phyloP scores from a whole-genome alignment of 208 protist species.

The Acanthamoeba rhysodes region DNA sequence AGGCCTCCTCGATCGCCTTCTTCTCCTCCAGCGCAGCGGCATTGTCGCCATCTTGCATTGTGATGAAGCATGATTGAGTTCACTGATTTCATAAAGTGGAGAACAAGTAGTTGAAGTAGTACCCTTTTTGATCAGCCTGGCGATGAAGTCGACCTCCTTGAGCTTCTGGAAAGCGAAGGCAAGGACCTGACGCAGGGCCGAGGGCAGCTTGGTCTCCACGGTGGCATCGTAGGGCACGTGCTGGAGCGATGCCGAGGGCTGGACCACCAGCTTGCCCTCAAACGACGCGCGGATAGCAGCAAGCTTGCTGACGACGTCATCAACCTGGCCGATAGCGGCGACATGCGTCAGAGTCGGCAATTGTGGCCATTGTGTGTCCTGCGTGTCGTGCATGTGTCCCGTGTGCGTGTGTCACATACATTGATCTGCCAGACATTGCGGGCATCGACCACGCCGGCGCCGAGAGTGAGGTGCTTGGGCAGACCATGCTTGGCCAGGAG shows the following conservation, averaged over 20 bases:
- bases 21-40: neutral
- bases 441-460: constrained; percentile 43
- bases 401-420: neutral
- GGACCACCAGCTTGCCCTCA: constrained; percentile 87
- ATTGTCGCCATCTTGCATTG: neutral
- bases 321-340: neutral
- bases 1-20: neutral
- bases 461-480: constrained; percentile 87
- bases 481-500: constrained; percentile 84
- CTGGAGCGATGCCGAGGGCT: constrained; percentile 92
- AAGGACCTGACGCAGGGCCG: constrained; percentile 90
- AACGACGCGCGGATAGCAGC: constrained; percentile 71
- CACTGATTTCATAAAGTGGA: neutral
- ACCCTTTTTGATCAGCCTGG: constrained; percentile 73
- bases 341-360: neutral
- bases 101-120: neutral
- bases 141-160: constrained; percentile 90
- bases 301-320: constrained; percentile 21
- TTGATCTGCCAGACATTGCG: constrained; percentile 63
- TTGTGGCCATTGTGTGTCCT: neutral
- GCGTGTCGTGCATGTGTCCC: neutral
- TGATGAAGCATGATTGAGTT: neutral
- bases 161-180: constrained; percentile 93
- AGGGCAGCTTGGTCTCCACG: constrained; percentile 87
- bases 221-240: constrained; percentile 91